phyloP scores from a whole-genome alignment of 139 green algal genomes.

The Trebouxia sp. region DNA sequence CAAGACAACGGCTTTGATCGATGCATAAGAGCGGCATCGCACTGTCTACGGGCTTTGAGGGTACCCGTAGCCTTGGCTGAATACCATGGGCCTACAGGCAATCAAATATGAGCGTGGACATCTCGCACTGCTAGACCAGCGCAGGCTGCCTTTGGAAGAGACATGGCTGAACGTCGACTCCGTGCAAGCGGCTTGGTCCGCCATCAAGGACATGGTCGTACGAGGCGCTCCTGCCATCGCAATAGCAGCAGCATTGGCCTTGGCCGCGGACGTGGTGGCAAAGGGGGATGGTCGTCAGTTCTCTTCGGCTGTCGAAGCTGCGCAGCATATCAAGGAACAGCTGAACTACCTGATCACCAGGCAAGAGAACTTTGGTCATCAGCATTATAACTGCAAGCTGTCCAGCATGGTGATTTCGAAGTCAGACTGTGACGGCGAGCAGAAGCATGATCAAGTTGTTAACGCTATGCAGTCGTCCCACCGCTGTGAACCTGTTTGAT shows the following conservation, averaged over 20 bases:
- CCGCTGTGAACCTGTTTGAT: constrained; percentile 92
- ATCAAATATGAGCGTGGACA: constrained; percentile 77
- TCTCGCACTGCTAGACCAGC: constrained; percentile 90
- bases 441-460: no score
- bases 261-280: constrained; percentile 69
- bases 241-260: constrained; percentile 77
- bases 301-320: constrained; percentile 33
- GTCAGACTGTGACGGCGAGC: no score
- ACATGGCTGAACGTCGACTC: constrained; percentile 66
- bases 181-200: constrained; percentile 58
- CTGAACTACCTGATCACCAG: constrained; percentile 84
- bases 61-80: no score
- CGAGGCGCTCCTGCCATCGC: constrained; percentile 93
- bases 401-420: no score
- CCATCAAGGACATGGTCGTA: constrained; percentile 93
- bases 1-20: not conserved
- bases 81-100: constrained; percentile 59
- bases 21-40: not conserved
- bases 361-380: constrained; percentile 33
- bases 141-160: constrained; percentile 74
- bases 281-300: constrained; percentile 51
- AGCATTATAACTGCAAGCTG: not conserved
- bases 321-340: constrained; percentile 46
- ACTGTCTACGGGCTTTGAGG: not conserved
- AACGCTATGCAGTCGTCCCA: constrained; percentile 79